Evolutionary conservation across 352 stramenopile genomes (phyloP), one percentile per base, ranked within the genome.

Genomic region (Phytophthora gonapodyides): DNA sequence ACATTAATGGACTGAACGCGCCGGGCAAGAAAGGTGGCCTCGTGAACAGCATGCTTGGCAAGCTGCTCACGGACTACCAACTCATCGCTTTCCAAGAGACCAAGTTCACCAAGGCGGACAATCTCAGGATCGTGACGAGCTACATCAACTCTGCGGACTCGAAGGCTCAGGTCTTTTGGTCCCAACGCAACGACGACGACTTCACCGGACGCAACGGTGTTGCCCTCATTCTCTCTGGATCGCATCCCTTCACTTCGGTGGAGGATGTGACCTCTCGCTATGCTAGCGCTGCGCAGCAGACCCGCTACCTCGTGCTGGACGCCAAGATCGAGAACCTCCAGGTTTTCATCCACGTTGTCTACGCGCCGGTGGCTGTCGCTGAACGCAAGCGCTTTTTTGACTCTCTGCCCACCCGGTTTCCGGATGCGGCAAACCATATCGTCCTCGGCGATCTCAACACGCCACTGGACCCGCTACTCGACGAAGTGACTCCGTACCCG

Each of bases 31-130:
- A 24, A 24, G 21, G 21, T 24, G 21, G 21, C 21, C 21, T 24
- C 21, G 21, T 24, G 21, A 24, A 24, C 21, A 24, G 21, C 21
- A 24, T 24, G 21, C 3, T 24, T 4, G 24, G 24, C 24, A 27
- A 27, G 24, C 24, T 27, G 24, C 24, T 27, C 24, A 6, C 24
- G 17, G 16, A 15, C 5, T 48, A 48, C 13, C 16, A 38, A 8
- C 21, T 54, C n/a, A 30, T 52, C 53, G 53, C 53, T 21, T 19
- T 61, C 19, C 53, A 61, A 48, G 43, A 61, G 40, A 61, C 53
- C 5, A 47, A 61, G n/a, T 48, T 54, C 27, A 37, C 19, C 7
- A 38, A 12, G 2, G 7, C 11, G 2, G 33, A 46, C 11, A 17
- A 19, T 4, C 4, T 61, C 13, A 30, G 36, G 4, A 11, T n/a